A percentile compares a stretch with the other conserved stretches of the same genome.
These are phyloP conservation scores for Dillenia turbinata DNA, from an alignment of 164 flowering plant species.

Conservation along the genomic window DNA sequence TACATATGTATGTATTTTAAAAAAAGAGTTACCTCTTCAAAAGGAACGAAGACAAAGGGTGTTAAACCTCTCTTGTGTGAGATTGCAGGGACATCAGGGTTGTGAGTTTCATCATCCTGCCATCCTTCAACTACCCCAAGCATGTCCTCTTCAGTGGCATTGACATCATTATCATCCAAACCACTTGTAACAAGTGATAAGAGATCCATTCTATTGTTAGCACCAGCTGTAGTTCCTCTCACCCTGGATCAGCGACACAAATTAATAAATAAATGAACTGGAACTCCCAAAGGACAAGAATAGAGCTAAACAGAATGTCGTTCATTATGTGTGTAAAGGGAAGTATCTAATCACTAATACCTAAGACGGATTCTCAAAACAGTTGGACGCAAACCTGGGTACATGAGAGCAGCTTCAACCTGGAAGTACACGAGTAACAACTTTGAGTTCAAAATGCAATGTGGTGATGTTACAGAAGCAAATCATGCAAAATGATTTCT, in stretches of 20 bases:
- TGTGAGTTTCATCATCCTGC: slow-evolving; percentile 90
- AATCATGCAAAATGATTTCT: not conserved
- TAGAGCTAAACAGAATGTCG: not conserved
- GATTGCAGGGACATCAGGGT: slow-evolving; percentile 92
- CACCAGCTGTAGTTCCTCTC: slow-evolving; percentile 83
- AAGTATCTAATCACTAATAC: slow-evolving; percentile 20
- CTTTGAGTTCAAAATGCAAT: slow-evolving; percentile 1
- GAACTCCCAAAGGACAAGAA: too few species aligned
- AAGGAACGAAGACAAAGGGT: slow-evolving; percentile 89
- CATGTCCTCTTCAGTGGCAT: slow-evolving; percentile 52
- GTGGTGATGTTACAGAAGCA: not conserved
- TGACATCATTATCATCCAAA: slow-evolving; percentile 50
- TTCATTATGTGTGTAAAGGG: not conserved
- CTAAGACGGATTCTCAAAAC: slow-evolving; percentile 84
- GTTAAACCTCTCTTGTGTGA: slow-evolving; percentile 81
- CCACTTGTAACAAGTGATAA: slow-evolving; percentile 90
- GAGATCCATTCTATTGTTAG: slow-evolving; percentile 89
- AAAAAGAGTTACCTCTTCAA: slow-evolving; percentile 62
- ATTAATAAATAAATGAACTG: not conserved
- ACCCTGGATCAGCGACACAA: slow-evolving; percentile 38
- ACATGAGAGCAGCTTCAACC: slow-evolving; percentile 91
- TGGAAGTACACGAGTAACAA: slow-evolving; percentile 24
- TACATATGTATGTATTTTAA: too few species aligned
- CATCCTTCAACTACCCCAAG: slow-evolving; percentile 78
- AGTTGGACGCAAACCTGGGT: slow-evolving; percentile 92